Conservation (phyloP, 75 land plant species). For the Cryptomeria japonica region DNA sequence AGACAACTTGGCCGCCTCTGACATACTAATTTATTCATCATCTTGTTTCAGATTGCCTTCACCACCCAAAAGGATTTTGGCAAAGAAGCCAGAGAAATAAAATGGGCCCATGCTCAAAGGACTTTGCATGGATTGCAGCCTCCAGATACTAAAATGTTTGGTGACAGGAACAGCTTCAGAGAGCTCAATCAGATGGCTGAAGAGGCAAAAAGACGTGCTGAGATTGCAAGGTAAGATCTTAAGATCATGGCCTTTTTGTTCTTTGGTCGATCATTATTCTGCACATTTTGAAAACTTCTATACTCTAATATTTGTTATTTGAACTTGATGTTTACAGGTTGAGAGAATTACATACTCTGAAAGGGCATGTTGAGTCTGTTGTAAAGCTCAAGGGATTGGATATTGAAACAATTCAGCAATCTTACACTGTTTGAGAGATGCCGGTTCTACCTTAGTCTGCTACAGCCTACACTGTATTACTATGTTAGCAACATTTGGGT, state of each 20-base stretch:
- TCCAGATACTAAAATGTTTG: constrained; percentile 24
- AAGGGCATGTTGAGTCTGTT: constrained; percentile 72
- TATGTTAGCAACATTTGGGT: neutral
- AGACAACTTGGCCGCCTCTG: neutral
- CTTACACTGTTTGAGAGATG: constrained; percentile 54
- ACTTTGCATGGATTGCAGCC: constrained; percentile 77
- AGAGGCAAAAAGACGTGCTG: constrained; percentile 85
- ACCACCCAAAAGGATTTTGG: constrained; percentile 77
- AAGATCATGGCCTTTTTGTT: neutral
- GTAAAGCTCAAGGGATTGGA: constrained; percentile 66
- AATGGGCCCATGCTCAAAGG: constrained; percentile 85
- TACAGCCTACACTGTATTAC: neutral
- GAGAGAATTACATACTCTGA: constrained; percentile 57
- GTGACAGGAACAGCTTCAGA: constrained; percentile 35
- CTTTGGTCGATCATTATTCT: neutral
- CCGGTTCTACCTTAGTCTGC: neutral
- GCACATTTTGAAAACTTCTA: neutral
- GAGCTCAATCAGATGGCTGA: constrained; percentile 71
- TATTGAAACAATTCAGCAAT: constrained; percentile 66
- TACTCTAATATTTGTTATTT: neutral
- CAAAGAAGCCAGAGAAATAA: constrained; percentile 71
- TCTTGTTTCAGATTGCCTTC: constrained; percentile 55
- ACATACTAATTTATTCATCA: neutral
- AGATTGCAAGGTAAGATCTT: constrained; percentile 68
- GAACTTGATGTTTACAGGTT: constrained; percentile 32